Percentiles rank a stretch among this genome's conserved stretches.
Conservation (phyloP, 1,284 basidiomycete species). For the Puccinia hordei region DNA sequence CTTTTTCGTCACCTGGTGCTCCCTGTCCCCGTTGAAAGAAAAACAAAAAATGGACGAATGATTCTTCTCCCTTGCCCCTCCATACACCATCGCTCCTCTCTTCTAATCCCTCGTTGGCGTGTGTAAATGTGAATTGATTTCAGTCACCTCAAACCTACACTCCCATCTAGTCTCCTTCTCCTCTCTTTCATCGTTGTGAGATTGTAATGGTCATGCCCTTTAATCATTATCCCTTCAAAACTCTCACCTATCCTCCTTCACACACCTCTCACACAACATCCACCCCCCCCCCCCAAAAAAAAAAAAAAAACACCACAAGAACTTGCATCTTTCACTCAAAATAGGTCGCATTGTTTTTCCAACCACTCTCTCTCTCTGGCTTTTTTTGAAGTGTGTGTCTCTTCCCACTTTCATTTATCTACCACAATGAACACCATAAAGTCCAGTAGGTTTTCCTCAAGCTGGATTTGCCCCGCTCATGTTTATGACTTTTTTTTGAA, state of each 20-base stretch:
- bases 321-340: not conserved
- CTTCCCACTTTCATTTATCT: not conserved
- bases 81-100: not conserved
- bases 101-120: not conserved
- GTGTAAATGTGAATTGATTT: conserved; percentile 15
- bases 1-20: conserved; percentile 25
- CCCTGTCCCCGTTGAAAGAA: conserved; percentile 25
- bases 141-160: not conserved
- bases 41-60: conserved; percentile 25
- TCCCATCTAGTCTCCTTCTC: not conserved
- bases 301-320: not conserved
- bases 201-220: conserved; percentile 23
- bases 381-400: too few species aligned
- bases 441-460: not conserved
- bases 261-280: too few species aligned
- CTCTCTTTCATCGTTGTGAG: not conserved
- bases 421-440: not conserved
- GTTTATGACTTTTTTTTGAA: too few species aligned
- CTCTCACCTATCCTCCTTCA: not conserved
- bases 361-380: not conserved
- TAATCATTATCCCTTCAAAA: conserved; percentile 6
- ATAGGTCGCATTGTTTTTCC: not conserved
- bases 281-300: not conserved
- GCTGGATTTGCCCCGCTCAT: not conserved
- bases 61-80: not conserved